Conservation (phyloP, 2,329 filamentous ascomycete genomes). For the Myriosclerotinia curreyana region DNA sequence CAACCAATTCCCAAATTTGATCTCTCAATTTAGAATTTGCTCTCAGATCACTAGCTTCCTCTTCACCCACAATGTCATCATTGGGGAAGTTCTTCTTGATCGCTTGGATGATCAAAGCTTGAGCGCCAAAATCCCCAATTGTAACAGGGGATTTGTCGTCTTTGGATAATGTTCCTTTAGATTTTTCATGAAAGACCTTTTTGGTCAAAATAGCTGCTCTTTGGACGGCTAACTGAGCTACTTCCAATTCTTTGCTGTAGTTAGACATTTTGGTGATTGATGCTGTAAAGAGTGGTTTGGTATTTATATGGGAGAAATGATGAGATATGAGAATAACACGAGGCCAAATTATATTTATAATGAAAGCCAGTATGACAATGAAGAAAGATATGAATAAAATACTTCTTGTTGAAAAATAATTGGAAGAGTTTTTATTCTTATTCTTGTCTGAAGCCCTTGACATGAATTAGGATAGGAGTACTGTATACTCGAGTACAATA, state of each 20-base stretch:
- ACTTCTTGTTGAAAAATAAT: slow-evolving; percentile 19
- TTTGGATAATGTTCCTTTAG: slow-evolving; percentile 92
- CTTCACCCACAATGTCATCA: slow-evolving; percentile 91
- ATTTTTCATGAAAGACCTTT: slow-evolving; percentile 78
- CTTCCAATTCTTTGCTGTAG: slow-evolving; percentile 74
- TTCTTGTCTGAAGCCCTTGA: neutral
- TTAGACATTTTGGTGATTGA: slow-evolving; percentile 39
- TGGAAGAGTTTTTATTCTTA: neutral
- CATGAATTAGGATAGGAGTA: neutral
- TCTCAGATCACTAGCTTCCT: slow-evolving; percentile 80
- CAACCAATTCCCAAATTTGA: slow-evolving; percentile 82
- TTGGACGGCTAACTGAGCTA: slow-evolving; percentile 87
- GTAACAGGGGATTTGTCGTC: slow-evolving; percentile 96
- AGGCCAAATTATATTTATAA: slow-evolving; percentile 33
- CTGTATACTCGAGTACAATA: neutral
- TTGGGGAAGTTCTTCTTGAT: slow-evolving; percentile 85
- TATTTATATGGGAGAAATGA: slow-evolving; percentile 31
- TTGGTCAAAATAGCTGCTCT: slow-evolving; percentile 74
- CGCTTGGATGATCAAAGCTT: slow-evolving; percentile 91
- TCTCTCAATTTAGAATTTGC: slow-evolving; percentile 66
- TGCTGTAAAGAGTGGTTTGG: slow-evolving; percentile 25
- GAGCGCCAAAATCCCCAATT: slow-evolving; percentile 95
- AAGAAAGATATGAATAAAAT: slow-evolving; percentile 34
- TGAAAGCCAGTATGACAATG: slow-evolving; percentile 36
- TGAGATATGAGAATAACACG: slow-evolving; percentile 36